phyloP scores from a whole-genome alignment of 306 rosid species.

The Biancaea sappan region DNA sequence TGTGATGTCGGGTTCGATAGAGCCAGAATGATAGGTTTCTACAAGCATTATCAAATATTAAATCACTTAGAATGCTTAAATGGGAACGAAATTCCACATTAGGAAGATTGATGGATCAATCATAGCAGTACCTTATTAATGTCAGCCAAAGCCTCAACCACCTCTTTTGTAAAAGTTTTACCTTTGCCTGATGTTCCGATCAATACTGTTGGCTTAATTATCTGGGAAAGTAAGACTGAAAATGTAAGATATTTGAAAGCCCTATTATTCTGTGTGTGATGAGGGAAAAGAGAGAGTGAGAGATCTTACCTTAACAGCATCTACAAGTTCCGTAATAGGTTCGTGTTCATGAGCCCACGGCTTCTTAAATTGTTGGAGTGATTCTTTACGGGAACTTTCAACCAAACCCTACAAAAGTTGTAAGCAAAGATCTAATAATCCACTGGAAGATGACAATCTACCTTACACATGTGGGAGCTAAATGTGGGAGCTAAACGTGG shows the following conservation, averaged over 20 bases:
- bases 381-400: constrained; percentile 77
- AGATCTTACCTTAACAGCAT: constrained; percentile 70
- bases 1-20: constrained; percentile 62
- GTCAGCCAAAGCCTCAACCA: constrained; percentile 82
- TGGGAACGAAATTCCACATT: constrained; percentile 11
- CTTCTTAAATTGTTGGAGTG: constrained; percentile 95
- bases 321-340: constrained; percentile 64
- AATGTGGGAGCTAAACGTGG: too few species aligned
- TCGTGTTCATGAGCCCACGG: constrained; percentile 97
- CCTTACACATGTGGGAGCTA: constrained; percentile 1
- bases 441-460: constrained; percentile 24
- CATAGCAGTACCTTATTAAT: constrained; percentile 63
- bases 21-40: constrained; percentile 53
- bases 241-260: constrained; percentile 23
- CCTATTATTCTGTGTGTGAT: not conserved
- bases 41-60: constrained; percentile 12
- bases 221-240: constrained; percentile 47
- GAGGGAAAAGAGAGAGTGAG: constrained; percentile 12
- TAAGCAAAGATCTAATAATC: constrained; percentile 8
- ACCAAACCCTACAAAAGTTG: constrained; percentile 72
- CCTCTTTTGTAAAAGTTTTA: constrained; percentile 77
- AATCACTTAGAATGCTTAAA: not conserved
- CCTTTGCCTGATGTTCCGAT: constrained; percentile 97
- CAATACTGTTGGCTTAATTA: constrained; percentile 88
- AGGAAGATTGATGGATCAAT: constrained; percentile 10